phyloP scores from a whole-genome alignment of 768 basidiomycete genomes.

The Termitomyces sp. region DNA sequence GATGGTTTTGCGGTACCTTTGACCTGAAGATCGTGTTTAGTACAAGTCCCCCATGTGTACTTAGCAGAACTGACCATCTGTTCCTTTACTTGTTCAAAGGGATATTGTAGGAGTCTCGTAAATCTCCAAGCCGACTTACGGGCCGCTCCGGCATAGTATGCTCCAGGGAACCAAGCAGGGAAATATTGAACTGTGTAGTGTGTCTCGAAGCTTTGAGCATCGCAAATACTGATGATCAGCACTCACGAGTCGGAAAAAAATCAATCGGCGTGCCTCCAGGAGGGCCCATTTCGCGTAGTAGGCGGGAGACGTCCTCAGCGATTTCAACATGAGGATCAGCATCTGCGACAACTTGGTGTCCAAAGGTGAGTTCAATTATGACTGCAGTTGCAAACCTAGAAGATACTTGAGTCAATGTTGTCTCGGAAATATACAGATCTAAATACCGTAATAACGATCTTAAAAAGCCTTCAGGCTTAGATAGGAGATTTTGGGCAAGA shows the following conservation, averaged over 20 bases:
- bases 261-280: constrained; percentile 9
- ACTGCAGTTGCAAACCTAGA: constrained; percentile 10
- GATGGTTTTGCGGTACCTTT: background rate
- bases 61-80: constrained; percentile 23
- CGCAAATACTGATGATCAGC: background rate
- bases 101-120: constrained; percentile 1
- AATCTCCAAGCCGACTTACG: constrained; percentile 6
- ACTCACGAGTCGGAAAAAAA: constrained; percentile 13
- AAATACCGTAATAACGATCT: background rate
- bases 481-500: constrained; percentile 11
- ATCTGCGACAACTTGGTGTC: constrained; percentile 5
- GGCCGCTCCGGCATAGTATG: constrained; percentile 17
- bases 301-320: background rate
- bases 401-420: background rate
- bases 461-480: background rate
- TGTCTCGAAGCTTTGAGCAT: background rate
- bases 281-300: constrained; percentile 1
- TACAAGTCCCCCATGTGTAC: background rate
- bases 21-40: background rate
- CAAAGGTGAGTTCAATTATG: constrained; percentile 8
- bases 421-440: no score
- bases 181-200: constrained; percentile 20
- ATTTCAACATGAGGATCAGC: constrained; percentile 8
- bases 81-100: constrained; percentile 13
- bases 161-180: constrained; percentile 28